Conservation (phyloP, 805 yeast genomes). For the Ogataea saltuana region DNA sequence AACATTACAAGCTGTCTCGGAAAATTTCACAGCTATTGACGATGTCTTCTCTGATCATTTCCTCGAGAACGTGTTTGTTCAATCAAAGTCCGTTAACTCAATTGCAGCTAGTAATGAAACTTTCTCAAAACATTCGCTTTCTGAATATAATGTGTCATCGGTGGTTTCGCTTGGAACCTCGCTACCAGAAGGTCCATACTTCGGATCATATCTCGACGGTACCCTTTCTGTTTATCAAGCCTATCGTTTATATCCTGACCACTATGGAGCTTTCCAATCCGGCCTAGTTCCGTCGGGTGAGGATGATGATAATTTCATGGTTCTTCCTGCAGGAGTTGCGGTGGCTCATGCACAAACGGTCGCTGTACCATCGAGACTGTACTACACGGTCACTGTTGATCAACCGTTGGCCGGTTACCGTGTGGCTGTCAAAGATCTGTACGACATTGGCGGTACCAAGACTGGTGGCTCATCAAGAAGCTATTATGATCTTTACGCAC, state of each 20-base stretch:
- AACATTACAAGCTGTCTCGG: background rate
- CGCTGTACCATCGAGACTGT: slow-evolving; percentile 16
- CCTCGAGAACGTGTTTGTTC: slow-evolving; percentile 9
- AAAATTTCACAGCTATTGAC: slow-evolving; percentile 6
- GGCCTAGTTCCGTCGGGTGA: slow-evolving; percentile 15
- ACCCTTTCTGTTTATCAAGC: slow-evolving; percentile 9
- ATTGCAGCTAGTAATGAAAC: too few relatives aligned
- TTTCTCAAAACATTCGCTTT: background rate
- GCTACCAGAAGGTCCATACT: slow-evolving; percentile 14
- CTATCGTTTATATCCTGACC: slow-evolving; percentile 14
- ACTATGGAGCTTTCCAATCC: slow-evolving; percentile 13
- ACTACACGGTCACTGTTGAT: slow-evolving; percentile 12
- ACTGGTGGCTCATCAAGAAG: slow-evolving; percentile 16
- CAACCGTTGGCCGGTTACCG: slow-evolving; percentile 16
- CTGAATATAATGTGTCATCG: slow-evolving; percentile 5
- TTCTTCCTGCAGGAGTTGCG: slow-evolving; percentile 15
- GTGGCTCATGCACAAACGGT: slow-evolving; percentile 17
- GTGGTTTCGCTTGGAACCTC: background rate
- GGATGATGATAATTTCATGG: slow-evolving; percentile 10
- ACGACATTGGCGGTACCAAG: slow-evolving; percentile 12
- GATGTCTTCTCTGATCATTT: slow-evolving; percentile 16
- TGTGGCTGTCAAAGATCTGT: slow-evolving; percentile 15
- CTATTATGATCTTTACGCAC: slow-evolving; percentile 13
- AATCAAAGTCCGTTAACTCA: background rate
- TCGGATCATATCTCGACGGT: slow-evolving; percentile 15